A percentile compares a stretch with the other conserved stretches of the same genome.
These are phyloP conservation scores for Globisporangium paddicum DNA, from an alignment of 352 stramenopile genomes.

Conservation along the genomic window DNA sequence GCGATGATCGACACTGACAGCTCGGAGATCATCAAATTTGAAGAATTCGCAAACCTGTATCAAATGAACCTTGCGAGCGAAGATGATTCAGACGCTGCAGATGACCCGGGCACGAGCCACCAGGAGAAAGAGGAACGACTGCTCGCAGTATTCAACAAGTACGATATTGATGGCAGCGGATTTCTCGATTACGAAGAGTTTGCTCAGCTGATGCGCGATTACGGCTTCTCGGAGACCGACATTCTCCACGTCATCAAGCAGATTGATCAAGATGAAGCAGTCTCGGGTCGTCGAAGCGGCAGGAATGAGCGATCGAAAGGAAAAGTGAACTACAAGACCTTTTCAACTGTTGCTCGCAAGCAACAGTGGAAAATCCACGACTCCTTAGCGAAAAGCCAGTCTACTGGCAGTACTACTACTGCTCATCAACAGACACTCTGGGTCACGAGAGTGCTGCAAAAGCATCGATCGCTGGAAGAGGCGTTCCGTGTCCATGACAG, in stretches of 20 bases:
- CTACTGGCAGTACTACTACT: neutral
- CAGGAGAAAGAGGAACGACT: slow-evolving; percentile 11
- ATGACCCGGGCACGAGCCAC: neutral
- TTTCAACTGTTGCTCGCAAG: slow-evolving; percentile 18
- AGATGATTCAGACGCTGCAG: neutral
- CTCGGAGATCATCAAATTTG: slow-evolving; percentile 41
- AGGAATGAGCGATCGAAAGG: neutral
- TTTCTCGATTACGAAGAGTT: slow-evolving; percentile 31
- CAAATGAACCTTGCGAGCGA: neutral
- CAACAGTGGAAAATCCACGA: slow-evolving; percentile 18
- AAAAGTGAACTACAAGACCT: slow-evolving; percentile 18
- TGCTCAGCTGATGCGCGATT: slow-evolving; percentile 26
- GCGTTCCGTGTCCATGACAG: slow-evolving; percentile 31
- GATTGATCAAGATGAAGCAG: slow-evolving; percentile 16
- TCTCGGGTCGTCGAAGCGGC: neutral
- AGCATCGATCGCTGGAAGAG: slow-evolving; percentile 30
- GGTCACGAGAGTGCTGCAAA: slow-evolving; percentile 22
- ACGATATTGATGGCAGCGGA: slow-evolving; percentile 30
- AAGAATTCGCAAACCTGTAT: slow-evolving; percentile 31
- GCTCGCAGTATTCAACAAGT: slow-evolving; percentile 27
- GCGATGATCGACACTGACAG: slow-evolving; percentile 34
- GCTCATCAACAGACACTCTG: slow-evolving; percentile 13
- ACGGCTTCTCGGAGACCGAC: slow-evolving; percentile 25
- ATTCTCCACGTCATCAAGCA: slow-evolving; percentile 25
- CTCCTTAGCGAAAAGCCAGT: neutral